Base-by-base conservation (phyloP, 1,139 yeast species). In the Saccharomycopsis crataegensis region DNA sequence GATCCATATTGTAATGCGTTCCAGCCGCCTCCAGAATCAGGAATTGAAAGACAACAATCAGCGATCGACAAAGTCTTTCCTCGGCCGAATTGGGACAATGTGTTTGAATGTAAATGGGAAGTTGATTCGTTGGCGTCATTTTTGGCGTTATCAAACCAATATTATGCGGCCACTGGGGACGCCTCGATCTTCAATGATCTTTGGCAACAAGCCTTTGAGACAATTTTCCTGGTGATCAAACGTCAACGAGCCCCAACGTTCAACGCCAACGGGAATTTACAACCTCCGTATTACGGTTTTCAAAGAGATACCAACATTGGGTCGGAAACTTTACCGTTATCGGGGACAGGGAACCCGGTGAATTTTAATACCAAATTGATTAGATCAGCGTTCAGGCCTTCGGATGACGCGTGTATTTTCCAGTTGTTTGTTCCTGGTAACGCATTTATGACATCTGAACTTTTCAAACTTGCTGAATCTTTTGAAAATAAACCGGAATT, bases 1-100 rank as follows among this genome's bases (percentile, higher is more conserved):
- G 77, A 84, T 8, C 96, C 96, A 0, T 89, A 86, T 66, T 89
- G 96, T 68, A 89, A 89, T 66, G 96, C 96, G 0, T 89, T 87
- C 71, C 95, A 89, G 62, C 95, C 96, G 2, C 96, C 96, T 0
- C 74, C 76, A 0, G 77, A 73, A 3, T 79, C 88, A 2, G 75
- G 76, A 0, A 76, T 86, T 31, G 71, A 70, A 48, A 68, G 70
- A 46, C 82, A 79, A 12, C 69, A 77, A 3, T 75, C 87, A 6
- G 80, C 83, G 1, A 71, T 73, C 56, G 96, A 89, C 64, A 64
- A 69, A 3, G 96, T 89, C 1, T 69, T 62, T 48, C 96, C 96
- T 0, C 62, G 65, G 4, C 91, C 90, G 1, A 79, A 86, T 59
- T 85, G 91, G 82, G 66, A 67, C 22, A 73, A 74, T 28, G 96